phyloP scores from a whole-genome alignment of 495 filamentous ascomycete species.

The Lindgomyces ingoldianus region DNA sequence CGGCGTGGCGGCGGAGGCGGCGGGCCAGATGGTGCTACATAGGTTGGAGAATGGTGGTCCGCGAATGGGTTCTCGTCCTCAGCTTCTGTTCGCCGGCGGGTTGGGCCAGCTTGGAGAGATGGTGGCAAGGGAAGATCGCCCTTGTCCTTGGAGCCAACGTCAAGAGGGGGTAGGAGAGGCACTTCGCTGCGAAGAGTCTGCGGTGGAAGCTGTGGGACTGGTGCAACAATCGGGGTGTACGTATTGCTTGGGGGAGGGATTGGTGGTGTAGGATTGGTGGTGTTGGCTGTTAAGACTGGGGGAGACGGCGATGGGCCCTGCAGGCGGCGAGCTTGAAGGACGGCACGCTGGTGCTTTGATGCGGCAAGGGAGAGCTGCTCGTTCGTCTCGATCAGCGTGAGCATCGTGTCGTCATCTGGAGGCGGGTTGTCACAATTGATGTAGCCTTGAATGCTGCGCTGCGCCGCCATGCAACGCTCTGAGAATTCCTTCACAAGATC shows the following conservation, averaged over 20 bases:
- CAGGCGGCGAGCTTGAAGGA: slow-evolving; percentile 64
- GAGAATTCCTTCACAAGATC: slow-evolving; percentile 91
- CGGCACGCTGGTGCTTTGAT: slow-evolving; percentile 76
- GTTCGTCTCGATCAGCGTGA: slow-evolving; percentile 90
- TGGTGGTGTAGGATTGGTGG: slow-evolving; percentile 4
- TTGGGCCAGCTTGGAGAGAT: slow-evolving; percentile 25
- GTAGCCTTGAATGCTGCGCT: slow-evolving; percentile 76
- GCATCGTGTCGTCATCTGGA: slow-evolving; percentile 90
- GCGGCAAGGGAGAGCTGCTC: slow-evolving; percentile 78
- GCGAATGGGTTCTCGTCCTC: slow-evolving; percentile 39
- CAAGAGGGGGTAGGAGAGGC: slow-evolving; percentile 19
- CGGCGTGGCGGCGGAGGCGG: slow-evolving; percentile 10
- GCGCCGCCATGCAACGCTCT: slow-evolving; percentile 79
- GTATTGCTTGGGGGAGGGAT: not conserved
- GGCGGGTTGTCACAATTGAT: slow-evolving; percentile 74
- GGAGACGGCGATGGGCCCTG: slow-evolving; percentile 38
- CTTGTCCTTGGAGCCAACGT: slow-evolving; percentile 14
- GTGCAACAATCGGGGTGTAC: slow-evolving; percentile 9
- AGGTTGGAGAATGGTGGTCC: slow-evolving; percentile 36
- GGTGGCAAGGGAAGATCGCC: slow-evolving; percentile 31
- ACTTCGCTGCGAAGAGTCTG: slow-evolving; percentile 19
- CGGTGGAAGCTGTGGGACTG: slow-evolving; percentile 3
- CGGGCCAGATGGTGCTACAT: slow-evolving; percentile 22
- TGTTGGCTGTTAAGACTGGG: slow-evolving; percentile 23
- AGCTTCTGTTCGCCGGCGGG: slow-evolving; percentile 4